Base-by-base conservation (phyloP, 2,329 filamentous ascomycete genomes). In the Raffaelea ambrosiae region DNA sequence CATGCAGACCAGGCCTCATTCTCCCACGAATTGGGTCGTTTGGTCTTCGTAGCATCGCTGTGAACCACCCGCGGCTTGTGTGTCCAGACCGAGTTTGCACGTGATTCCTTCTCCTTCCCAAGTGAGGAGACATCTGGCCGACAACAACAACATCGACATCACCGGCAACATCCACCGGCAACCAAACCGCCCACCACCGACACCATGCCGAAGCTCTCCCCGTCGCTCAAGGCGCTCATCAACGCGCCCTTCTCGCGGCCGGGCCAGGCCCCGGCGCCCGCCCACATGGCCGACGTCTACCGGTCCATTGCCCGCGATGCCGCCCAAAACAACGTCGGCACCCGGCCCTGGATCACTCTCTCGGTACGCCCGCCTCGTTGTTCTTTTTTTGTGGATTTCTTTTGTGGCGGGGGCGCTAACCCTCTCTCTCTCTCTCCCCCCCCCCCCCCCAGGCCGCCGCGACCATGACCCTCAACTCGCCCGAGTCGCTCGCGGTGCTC, bases 391-490 rank as follows among this genome's bases (percentile, higher is more conserved):
- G n/a, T n/a, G n/a, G n/a, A n/a, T n/a, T 31, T 47, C 18, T 22
- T 13, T 8, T 21, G 8, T 39, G 11, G 36, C 36, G 4, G 14
- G 4, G 29, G 29, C 13, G 36, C 18, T 22, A 29, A 4, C 3
- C 18, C 29, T 29, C n/a, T 22, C 10, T 14, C 9, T 7, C 14
- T 14, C 29, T 3, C 23, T 16, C 29, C 29, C 21, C n/a, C 40
- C n/a, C 19, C 4, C 21, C n/a, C 13, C 18, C 21, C 13, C 46
- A 88, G 82, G 84, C 87, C 1, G 88, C 87, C 29, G 83, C 87
- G 18, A 88, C 86, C 2, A 86, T 91, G 68, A 93, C 88, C 1
- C 80, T 93, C 71, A 93, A 94, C 69, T 89, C 86, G 2, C 87
- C 87, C 21, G 83, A 86, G 49, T 84, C 86, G 3, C 77, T 91